Conservation (phyloP, 2,329 filamentous ascomycete species). For the Exophiala calicioides region DNA sequence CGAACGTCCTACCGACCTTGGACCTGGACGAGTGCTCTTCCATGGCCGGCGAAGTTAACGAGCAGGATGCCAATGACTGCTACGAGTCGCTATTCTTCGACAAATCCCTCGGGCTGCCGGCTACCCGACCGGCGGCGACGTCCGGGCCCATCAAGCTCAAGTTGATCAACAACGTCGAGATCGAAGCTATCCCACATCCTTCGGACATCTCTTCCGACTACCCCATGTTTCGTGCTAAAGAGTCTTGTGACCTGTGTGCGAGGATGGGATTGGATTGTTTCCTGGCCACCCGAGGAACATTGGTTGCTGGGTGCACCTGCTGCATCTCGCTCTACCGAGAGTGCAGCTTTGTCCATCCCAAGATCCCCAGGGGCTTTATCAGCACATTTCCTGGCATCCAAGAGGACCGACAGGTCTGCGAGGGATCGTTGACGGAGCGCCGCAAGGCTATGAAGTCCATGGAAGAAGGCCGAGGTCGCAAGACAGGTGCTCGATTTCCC, state of each 20-base stretch:
- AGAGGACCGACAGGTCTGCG: constrained; percentile 38
- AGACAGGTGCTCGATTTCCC: constrained; percentile 75
- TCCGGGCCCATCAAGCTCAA: constrained; percentile 30
- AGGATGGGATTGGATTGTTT: constrained; percentile 51
- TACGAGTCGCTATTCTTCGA: constrained; percentile 46
- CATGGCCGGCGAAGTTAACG: constrained; percentile 40
- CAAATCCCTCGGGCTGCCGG: constrained; percentile 44
- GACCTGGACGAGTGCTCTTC: constrained; percentile 44
- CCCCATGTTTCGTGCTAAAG: constrained; percentile 48
- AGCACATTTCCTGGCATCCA: constrained; percentile 47
- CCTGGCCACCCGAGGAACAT: constrained; percentile 45
- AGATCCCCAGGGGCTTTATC: constrained; percentile 44
- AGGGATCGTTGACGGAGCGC: constrained; percentile 43
- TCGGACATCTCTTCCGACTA: constrained; percentile 36
- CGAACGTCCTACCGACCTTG: constrained; percentile 38
- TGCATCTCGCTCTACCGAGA: constrained; percentile 50
- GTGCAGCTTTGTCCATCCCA: constrained; percentile 49
- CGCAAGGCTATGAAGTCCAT: constrained; percentile 44
- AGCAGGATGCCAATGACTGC: constrained; percentile 40
- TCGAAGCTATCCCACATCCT: constrained; percentile 30
- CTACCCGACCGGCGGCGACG: constrained; percentile 31
- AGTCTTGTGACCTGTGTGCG: constrained; percentile 49
- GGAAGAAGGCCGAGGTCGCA: constrained; percentile 50
- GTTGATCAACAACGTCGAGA: constrained; percentile 32
- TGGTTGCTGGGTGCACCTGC: constrained; percentile 49